These are phyloP conservation scores for Nakaseomyces delphensis DNA, from an alignment of 1,139 yeast genomes.

Conservation along the genomic window DNA sequence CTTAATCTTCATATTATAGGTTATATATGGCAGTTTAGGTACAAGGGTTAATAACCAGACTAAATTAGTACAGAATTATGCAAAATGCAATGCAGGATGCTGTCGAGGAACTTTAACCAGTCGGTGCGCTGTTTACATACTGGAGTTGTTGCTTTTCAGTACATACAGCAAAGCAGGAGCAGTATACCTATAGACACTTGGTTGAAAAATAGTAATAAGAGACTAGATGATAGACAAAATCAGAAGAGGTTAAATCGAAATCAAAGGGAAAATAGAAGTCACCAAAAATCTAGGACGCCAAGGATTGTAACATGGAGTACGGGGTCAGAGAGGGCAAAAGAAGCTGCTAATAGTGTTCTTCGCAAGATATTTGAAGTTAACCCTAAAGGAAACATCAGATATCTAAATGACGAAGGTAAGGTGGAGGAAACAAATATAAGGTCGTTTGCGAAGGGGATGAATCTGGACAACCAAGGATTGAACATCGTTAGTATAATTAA, in stretches of 20 bases:
- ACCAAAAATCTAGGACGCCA: constrained; percentile 10
- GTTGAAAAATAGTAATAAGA: not conserved
- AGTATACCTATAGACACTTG: constrained; percentile 4
- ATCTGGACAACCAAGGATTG: constrained; percentile 23
- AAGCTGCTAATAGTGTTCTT: constrained; percentile 22
- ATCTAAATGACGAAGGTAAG: constrained; percentile 19
- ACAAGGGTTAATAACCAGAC: too few relatives aligned
- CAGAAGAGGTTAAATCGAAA: not conserved
- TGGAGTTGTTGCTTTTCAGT: not conserved
- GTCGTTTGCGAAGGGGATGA: constrained; percentile 21
- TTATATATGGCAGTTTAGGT: too few relatives aligned
- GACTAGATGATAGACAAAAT: not conserved
- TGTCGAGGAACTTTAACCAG: not conserved
- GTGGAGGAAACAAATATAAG: constrained; percentile 19
- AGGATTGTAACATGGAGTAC: constrained; percentile 22
- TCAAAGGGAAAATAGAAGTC: not conserved
- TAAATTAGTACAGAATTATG: too few relatives aligned
- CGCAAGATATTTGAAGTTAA: constrained; percentile 20
- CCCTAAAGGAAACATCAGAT: constrained; percentile 22
- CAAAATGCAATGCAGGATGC: not conserved
- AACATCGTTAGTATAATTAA: constrained; percentile 21
- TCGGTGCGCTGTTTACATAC: not conserved
- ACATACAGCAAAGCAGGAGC: not conserved
- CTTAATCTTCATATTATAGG: too few relatives aligned
- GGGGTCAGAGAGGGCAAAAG: constrained; percentile 27